Conservation (phyloP, 352 stramenopile genomes). For the Phytophthora rubi region DNA sequence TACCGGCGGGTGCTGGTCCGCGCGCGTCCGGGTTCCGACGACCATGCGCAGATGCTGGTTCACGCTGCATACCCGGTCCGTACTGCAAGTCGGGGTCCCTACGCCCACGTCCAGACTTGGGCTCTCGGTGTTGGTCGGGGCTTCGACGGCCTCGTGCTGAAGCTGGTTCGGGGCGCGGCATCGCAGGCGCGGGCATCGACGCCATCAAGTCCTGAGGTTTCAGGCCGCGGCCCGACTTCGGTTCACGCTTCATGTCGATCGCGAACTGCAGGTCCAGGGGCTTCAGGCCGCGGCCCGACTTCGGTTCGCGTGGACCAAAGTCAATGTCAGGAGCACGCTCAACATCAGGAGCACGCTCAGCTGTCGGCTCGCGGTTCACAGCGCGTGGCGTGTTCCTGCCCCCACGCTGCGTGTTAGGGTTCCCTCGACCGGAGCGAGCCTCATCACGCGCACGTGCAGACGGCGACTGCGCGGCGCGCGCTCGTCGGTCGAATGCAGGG, state of each 20-base stretch:
- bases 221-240: conserved; percentile 24
- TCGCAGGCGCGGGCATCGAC: not conserved
- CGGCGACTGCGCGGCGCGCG: conserved; percentile 27
- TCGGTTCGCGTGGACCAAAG: conserved; percentile 18
- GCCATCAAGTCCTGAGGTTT: not conserved
- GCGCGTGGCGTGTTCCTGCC: conserved; percentile 7
- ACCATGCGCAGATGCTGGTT: conserved; percentile 27
- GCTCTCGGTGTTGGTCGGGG: conserved; percentile 9
- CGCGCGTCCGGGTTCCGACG: conserved; percentile 13
- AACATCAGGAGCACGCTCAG: not conserved
- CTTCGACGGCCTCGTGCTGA: not conserved
- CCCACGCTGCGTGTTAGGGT: conserved; percentile 20
- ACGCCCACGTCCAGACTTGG: conserved; percentile 19
- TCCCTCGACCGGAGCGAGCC: conserved; percentile 17
- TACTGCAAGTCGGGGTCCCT: conserved; percentile 9
- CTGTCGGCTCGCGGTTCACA: conserved; percentile 18
- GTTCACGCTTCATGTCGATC: conserved; percentile 17
- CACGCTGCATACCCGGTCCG: conserved; percentile 13
- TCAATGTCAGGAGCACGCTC: conserved; percentile 12
- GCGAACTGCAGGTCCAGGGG: conserved; percentile 9
- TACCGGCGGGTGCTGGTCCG: not conserved
- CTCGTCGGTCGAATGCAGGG: conserved; percentile 38
- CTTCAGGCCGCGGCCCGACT: conserved; percentile 13
- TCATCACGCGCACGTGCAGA: not conserved
- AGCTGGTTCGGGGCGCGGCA: not conserved